Evolutionary conservation across 805 yeast species (phyloP), one percentile per base, ranked within the genome.

Genomic region (Nakazawaea wyomingensis): DNA sequence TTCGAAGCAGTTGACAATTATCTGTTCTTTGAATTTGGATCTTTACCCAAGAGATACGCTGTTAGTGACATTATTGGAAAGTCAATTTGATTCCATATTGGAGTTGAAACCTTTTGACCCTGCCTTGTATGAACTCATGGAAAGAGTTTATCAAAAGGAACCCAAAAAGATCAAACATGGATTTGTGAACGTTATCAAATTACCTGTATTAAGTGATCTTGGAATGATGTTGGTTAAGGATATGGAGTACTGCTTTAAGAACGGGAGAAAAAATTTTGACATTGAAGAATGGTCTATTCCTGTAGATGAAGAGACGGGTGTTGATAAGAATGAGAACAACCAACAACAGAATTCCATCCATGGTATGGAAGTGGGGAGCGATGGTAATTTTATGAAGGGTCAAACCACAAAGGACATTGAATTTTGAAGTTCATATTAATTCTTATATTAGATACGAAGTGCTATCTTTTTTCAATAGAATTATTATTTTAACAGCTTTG

Each of bases 261-360:
- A 88, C 50, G 91, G 96, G 11, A 74, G 85, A 49, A 78, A 80
- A 60, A 80, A 75, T 53, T 88, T 91, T 57, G 96, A 86, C 54
- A 82, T 93, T 41, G 91, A 86, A 51, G 87, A 82, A 54, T 93
- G 96, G 96, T 87, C 96, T n/a, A 93, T 93, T 39, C 98, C 99
- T 0, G 96, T 91, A 2, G 96, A 89, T 45, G 95, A 84, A 45
- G 85, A 72, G n/a, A 82, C 72, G 13, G 74, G 65, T 4, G 65
- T 60, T 3, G 56, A 50, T 14, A 34, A 39, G 14, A 35, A 26
- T 19, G 31, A 41, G 20, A 41, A 34, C 4, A 32, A 47, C 17
- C 43, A 45, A 21, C 33, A 33, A 11, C 16, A 20, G 8, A 16
- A 16, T 3, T 36, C 34, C 13, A 19, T 10, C 13, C 45, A 42